A percentile compares a stretch with the other conserved stretches of the same genome.
These are phyloP conservation scores for Massariosphaeria phaeospora DNA, from an alignment of 495 filamentous ascomycete genomes.

Conservation along the genomic window DNA sequence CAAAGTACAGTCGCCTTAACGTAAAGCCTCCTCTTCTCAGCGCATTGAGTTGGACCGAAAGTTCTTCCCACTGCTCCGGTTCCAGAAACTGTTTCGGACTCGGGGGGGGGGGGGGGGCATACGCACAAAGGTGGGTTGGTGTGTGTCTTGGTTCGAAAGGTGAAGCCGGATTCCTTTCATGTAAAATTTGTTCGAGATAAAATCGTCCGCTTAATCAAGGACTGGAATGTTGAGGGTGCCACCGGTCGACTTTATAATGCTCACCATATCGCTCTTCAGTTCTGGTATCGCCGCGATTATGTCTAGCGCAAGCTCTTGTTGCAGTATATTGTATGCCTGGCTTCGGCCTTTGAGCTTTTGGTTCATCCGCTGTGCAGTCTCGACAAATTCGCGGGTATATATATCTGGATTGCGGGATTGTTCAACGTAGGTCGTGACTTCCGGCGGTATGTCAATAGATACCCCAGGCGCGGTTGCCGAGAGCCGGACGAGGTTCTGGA, in stretches of 20 bases:
- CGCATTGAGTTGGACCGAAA: too few species aligned
- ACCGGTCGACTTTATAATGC: slow-evolving; percentile 52
- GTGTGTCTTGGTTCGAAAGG: neutral
- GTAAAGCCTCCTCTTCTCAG: too few species aligned
- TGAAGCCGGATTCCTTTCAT: too few species aligned
- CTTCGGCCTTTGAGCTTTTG: slow-evolving; percentile 79
- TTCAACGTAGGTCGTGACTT: slow-evolving; percentile 91
- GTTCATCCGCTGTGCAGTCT: slow-evolving; percentile 77
- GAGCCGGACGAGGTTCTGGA: slow-evolving; percentile 47
- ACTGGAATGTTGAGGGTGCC: slow-evolving; percentile 26
- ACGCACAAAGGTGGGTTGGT: neutral
- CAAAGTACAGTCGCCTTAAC: too few species aligned
- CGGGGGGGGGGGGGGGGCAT: too few species aligned
- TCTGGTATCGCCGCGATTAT: slow-evolving; percentile 76
- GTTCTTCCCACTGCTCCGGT: too few species aligned
- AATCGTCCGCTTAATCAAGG: neutral
- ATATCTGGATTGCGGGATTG: slow-evolving; percentile 93
- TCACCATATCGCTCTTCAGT: slow-evolving; percentile 61
- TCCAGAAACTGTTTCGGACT: too few species aligned
- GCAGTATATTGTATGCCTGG: slow-evolving; percentile 71
- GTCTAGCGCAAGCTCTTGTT: slow-evolving; percentile 76
- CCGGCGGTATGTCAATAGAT: slow-evolving; percentile 61
- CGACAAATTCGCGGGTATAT: slow-evolving; percentile 96
- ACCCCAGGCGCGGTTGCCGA: slow-evolving; percentile 45
- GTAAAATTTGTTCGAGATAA: neutral